These are phyloP conservation scores for Hirsutella rhossiliensis DNA, from an alignment of 2,329 filamentous ascomycete species.

Conservation along the genomic window DNA sequence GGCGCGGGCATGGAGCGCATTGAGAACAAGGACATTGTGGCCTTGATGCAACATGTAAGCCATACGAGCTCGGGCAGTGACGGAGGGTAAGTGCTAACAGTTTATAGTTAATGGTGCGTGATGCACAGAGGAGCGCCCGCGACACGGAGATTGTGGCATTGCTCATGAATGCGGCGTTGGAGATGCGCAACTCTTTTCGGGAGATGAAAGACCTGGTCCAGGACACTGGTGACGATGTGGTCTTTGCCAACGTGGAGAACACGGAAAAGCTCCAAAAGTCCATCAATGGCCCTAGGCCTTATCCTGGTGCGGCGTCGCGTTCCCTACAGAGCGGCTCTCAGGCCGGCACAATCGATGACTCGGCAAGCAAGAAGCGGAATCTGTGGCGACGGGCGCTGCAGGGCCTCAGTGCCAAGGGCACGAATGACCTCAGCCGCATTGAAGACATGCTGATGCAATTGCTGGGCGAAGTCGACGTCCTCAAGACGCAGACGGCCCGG, in stretches of 20 bases:
- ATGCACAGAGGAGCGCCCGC: constrained; percentile 88
- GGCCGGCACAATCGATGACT: constrained; percentile 41
- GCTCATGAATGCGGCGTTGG: constrained; percentile 81
- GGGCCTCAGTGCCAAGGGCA: constrained; percentile 76
- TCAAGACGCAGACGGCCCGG: constrained; percentile 49
- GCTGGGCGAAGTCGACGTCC: constrained; percentile 78
- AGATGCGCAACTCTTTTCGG: constrained; percentile 94
- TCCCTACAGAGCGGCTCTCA: constrained; percentile 45
- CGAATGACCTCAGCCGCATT: constrained; percentile 77
- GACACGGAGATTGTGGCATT: constrained; percentile 95
- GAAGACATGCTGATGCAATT: constrained; percentile 88
- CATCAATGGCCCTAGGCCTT: constrained; percentile 75
- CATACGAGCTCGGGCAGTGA: background rate
- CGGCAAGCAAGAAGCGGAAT: constrained; percentile 71
- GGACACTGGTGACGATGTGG: constrained; percentile 70
- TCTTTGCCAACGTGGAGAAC: constrained; percentile 78
- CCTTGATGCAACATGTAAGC: constrained; percentile 87
- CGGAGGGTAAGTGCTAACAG: constrained; percentile 10
- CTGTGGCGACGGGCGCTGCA: constrained; percentile 92
- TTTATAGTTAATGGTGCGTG: constrained; percentile 72
- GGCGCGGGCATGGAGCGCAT: constrained; percentile 84
- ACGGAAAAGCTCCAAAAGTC: constrained; percentile 77
- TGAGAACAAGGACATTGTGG: constrained; percentile 91
- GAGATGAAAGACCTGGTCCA: constrained; percentile 89
- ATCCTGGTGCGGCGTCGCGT: constrained; percentile 54